Percentiles rank a stretch among this genome's conserved stretches.
Evolutionary conservation across 768 basidiomycete species (phyloP).

Genomic region (Tephrocybe rancida): DNA sequence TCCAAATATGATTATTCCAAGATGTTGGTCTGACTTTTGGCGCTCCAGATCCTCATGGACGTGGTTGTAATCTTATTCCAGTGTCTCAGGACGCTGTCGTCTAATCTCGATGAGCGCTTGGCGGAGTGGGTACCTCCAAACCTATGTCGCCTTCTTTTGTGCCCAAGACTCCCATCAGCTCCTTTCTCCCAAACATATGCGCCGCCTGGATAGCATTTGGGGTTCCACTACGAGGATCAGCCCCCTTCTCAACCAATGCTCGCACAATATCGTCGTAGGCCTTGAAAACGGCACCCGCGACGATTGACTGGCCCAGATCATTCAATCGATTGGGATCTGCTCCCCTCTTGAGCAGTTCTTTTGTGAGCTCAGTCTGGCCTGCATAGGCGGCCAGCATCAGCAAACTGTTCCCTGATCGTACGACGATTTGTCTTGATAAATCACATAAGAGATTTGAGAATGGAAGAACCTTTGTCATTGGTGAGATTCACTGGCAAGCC

Average conservation of each 20-base stretch:
- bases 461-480: slow-evolving; percentile 61
- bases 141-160: slow-evolving; percentile 56
- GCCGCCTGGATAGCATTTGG: slow-evolving; percentile 74
- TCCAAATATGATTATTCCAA: no score
- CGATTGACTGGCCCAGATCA: slow-evolving; percentile 70
- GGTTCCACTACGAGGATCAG: slow-evolving; percentile 65
- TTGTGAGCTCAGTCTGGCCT: slow-evolving; percentile 58
- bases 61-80: no score
- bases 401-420: slow-evolving; percentile 65
- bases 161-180: slow-evolving; percentile 58
- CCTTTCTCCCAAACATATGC: slow-evolving; percentile 63
- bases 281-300: slow-evolving; percentile 83
- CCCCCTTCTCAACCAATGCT: slow-evolving; percentile 53
- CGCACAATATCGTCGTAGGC: slow-evolving; percentile 63
- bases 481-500: slow-evolving; percentile 75
- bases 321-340: slow-evolving; percentile 73
- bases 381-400: slow-evolving; percentile 80
- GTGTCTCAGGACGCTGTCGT: not conserved
- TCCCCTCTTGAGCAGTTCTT: slow-evolving; percentile 53
- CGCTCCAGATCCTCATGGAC: no score
- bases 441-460: not conserved
- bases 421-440: not conserved
- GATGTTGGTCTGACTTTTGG: no score
- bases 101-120: slow-evolving; percentile 13
- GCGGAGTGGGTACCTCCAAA: slow-evolving; percentile 38